Evolutionary conservation across 352 stramenopile species (phyloP).

Genomic region (Bremia lactucae): DNA sequence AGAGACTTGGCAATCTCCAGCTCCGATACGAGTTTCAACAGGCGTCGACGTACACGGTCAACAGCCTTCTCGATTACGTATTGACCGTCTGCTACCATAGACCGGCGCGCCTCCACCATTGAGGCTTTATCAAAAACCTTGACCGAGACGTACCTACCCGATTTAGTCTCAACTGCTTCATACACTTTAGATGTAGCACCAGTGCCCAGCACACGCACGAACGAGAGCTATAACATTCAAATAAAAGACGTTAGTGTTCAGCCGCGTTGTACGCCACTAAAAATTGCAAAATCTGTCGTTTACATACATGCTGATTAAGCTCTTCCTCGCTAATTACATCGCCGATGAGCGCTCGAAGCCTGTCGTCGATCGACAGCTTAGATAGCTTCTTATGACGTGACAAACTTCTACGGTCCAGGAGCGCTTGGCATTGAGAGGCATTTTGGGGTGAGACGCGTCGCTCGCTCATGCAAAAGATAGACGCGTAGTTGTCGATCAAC

Average conservation of each 20-base stretch:
- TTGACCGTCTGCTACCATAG: slow-evolving; percentile 58
- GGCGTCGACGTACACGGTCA: slow-evolving; percentile 48
- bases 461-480: slow-evolving; percentile 40
- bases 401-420: background rate
- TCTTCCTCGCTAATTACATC: slow-evolving; percentile 49
- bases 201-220: slow-evolving; percentile 47
- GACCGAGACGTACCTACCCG: slow-evolving; percentile 43
- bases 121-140: slow-evolving; percentile 80
- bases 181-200: slow-evolving; percentile 74
- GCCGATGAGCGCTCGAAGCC: slow-evolving; percentile 47
- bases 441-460: slow-evolving; percentile 17
- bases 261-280: background rate
- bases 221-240: slow-evolving; percentile 33
- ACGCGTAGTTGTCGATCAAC: slow-evolving; percentile 21
- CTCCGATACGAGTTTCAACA: slow-evolving; percentile 76
- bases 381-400: slow-evolving; percentile 10
- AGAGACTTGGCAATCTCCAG: slow-evolving; percentile 69
- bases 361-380: slow-evolving; percentile 47
- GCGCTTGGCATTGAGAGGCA: slow-evolving; percentile 26
- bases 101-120: slow-evolving; percentile 68
- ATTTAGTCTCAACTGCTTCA: slow-evolving; percentile 39
- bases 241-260: slow-evolving; percentile 18
- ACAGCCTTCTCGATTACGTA: slow-evolving; percentile 58
- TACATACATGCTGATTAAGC: slow-evolving; percentile 35
- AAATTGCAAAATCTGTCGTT: background rate